phyloP scores from a whole-genome alignment of 1,284 basidiomycete genomes.

The Leccinum pachyderme region DNA sequence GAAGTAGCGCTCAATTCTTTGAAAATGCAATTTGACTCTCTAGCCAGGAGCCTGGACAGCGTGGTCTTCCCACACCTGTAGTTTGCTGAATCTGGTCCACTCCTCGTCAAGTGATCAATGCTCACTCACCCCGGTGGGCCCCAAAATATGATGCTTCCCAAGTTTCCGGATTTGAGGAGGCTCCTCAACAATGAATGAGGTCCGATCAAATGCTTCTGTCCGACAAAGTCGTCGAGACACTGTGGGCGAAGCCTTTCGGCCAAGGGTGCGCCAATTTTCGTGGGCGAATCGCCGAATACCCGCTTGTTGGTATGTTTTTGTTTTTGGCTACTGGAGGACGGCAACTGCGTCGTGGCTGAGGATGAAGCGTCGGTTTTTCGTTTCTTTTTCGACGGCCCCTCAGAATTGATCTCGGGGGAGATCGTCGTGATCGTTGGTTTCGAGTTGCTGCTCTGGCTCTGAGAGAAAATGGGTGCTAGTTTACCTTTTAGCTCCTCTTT shows the following conservation, averaged over 20 bases:
- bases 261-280: conserved; percentile 49
- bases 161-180: conserved; percentile 44
- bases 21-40: conserved; percentile 58
- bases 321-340: conserved; percentile 23
- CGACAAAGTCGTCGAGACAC: conserved; percentile 62
- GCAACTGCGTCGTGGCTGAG: not conserved
- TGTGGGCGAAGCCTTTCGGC: conserved; percentile 66
- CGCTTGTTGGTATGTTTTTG: conserved; percentile 28
- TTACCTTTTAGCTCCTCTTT: conserved; percentile 20
- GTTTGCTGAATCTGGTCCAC: not conserved
- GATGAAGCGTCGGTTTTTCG: conserved; percentile 24
- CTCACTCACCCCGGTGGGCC: conserved; percentile 66
- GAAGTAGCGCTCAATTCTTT: conserved; percentile 77
- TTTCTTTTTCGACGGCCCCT: conserved; percentile 28
- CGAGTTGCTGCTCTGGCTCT: conserved; percentile 15
- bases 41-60: conserved; percentile 69
- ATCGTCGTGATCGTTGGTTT: not conserved
- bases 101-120: not conserved
- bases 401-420: conserved; percentile 2
- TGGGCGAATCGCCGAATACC: conserved; percentile 17
- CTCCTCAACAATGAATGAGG: conserved; percentile 52
- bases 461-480: conserved; percentile 33
- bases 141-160: conserved; percentile 72
- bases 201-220: conserved; percentile 62
- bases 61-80: conserved; percentile 77